Conservation (phyloP, 1,139 yeast genomes). For the Lodderomyces jiufengensis region DNA sequence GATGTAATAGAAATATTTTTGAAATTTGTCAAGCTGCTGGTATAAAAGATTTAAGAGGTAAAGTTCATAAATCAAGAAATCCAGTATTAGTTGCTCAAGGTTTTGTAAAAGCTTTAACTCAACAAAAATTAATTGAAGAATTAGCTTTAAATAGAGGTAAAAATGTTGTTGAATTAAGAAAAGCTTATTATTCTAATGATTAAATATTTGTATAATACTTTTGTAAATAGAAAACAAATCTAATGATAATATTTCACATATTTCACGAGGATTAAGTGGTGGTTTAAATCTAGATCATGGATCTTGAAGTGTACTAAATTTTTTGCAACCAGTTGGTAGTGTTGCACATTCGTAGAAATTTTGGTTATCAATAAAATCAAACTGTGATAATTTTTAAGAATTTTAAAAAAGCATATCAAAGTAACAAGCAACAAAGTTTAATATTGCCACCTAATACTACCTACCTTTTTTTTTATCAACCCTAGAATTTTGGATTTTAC, state of each 20-base stretch:
- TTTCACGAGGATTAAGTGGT: too few species aligned
- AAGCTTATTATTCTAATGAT: conserved; percentile 69
- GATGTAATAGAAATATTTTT: conserved; percentile 87
- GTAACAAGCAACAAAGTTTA: neutral
- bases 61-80: conserved; percentile 88
- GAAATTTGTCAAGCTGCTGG: conserved; percentile 96
- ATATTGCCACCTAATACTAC: too few species aligned
- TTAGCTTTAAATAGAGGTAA: conserved; percentile 92
- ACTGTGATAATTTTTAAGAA: too few species aligned
- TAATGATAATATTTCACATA: too few species aligned
- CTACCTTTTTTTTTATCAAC: too few species aligned
- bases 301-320: too few species aligned
- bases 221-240: conserved; percentile 2
- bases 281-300: too few species aligned
- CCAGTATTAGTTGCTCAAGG: conserved; percentile 94
- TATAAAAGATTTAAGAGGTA: conserved; percentile 87
- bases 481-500: too few species aligned
- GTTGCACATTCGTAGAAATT: too few species aligned
- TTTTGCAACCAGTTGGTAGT: too few species aligned
- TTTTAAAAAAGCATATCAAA: too few species aligned
- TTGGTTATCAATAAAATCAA: too few species aligned
- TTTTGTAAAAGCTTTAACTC: conserved; percentile 77
- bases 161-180: conserved; percentile 89
- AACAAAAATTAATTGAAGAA: conserved; percentile 80
- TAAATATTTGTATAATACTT: neutral